phyloP scores from a whole-genome alignment of 2,329 filamentous ascomycete species.

The Trichoderma koningii region DNA sequence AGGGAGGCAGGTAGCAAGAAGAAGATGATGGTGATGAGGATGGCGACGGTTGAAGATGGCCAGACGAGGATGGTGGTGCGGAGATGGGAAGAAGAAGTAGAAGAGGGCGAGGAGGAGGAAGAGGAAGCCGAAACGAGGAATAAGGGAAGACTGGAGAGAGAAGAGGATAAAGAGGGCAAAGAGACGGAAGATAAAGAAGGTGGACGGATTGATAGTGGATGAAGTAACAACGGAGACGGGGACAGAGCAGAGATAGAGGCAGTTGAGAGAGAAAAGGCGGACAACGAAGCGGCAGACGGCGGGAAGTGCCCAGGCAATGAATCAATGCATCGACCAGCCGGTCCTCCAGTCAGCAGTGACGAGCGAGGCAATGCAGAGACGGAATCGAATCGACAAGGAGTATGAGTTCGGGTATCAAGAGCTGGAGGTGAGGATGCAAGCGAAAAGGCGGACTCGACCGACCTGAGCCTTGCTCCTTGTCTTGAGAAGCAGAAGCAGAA shows the following conservation, averaged over 20 bases:
- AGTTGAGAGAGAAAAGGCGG: too few species aligned
- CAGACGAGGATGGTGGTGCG: neutral
- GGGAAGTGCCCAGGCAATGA: too few species aligned
- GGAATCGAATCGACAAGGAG: neutral
- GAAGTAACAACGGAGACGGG: too few species aligned
- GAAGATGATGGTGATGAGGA: neutral
- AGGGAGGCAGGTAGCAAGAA: neutral
- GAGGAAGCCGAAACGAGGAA: neutral
- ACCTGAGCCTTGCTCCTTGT: neutral
- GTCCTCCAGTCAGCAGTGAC: too few species aligned
- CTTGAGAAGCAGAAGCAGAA: too few species aligned
- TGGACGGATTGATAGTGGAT: too few species aligned
- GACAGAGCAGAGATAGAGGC: too few species aligned
- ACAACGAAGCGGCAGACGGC: too few species aligned
- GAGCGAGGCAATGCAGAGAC: too few species aligned
- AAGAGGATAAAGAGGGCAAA: neutral
- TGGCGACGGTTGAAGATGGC: too few species aligned
- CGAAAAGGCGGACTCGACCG: constrained; percentile 17
- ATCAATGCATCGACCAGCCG: too few species aligned
- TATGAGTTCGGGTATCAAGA: neutral
- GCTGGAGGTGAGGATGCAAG: constrained; percentile 2
- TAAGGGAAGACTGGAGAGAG: neutral
- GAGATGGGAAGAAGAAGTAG: neutral
- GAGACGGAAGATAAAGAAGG: neutral
- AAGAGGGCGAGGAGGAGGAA: neutral